A percentile compares a stretch with the other conserved stretches of the same genome.
phyloP scores from a whole-genome alignment of 1,284 basidiomycete species.

The Trichosporon coremiiforme region DNA sequence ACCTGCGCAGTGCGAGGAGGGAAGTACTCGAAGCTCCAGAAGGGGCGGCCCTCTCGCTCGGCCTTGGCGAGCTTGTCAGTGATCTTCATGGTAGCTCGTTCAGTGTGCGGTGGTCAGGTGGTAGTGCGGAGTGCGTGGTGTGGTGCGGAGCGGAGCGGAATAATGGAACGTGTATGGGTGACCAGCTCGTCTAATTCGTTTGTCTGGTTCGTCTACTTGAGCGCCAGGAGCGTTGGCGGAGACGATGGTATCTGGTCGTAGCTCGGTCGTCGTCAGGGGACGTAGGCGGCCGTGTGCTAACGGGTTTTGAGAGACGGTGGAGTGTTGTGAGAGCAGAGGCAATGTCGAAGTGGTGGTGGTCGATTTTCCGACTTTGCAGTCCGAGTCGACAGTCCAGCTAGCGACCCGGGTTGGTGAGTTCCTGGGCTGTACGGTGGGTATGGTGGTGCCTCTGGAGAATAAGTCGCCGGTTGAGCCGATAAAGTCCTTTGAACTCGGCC shows the following conservation, averaged over 20 bases:
- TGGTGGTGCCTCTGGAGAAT: background rate
- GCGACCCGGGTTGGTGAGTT: background rate
- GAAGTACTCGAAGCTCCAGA: constrained; percentile 98
- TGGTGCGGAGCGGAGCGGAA: no score
- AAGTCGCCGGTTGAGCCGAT: constrained; percentile 16
- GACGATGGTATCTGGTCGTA: background rate
- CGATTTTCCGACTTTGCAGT: background rate
- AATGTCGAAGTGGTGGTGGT: background rate
- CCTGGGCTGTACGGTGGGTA: no score
- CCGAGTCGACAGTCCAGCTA: background rate
- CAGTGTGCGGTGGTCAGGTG: background rate
- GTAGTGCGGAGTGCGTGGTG: background rate
- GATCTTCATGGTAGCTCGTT: constrained; percentile 70
- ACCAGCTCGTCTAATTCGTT: background rate
- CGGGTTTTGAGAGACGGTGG: background rate
- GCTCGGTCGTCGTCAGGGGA: background rate
- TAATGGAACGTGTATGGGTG: background rate
- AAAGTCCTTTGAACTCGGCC: background rate
- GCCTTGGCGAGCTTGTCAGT: constrained; percentile 84
- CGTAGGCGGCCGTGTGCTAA: no score
- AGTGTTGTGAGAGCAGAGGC: background rate
- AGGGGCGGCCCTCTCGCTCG: constrained; percentile 75
- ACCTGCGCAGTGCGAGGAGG: constrained; percentile 92
- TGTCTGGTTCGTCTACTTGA: background rate
- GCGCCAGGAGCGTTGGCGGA: background rate